phyloP scores from a whole-genome alignment of 306 rosid species.

The Cucumis cinereus region DNA sequence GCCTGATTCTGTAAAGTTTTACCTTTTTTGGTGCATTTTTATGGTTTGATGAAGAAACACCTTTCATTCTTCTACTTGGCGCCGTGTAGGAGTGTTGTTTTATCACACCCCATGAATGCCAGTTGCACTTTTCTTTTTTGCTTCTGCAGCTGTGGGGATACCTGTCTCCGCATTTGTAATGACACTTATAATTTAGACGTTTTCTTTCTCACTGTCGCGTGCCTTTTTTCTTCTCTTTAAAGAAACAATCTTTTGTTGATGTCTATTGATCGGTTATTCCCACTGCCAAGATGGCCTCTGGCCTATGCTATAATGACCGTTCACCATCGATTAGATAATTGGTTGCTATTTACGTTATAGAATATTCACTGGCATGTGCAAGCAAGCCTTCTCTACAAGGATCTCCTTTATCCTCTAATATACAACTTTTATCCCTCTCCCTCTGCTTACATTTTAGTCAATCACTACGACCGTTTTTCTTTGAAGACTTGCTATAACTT shows the following conservation, averaged over 20 bases:
- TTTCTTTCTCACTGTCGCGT: neutral
- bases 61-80: neutral
- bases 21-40: neutral
- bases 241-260: slow-evolving; percentile 1
- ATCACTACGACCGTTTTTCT: neutral
- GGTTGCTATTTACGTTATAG: neutral
- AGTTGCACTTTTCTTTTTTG: neutral
- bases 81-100: neutral
- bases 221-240: neutral
- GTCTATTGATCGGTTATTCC: neutral
- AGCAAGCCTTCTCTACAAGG: neutral
- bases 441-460: too few relatives aligned
- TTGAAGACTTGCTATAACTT: neutral
- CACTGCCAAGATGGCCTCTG: neutral
- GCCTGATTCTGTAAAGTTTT: neutral
- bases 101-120: neutral
- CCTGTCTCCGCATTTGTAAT: neutral
- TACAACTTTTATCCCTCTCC: neutral
- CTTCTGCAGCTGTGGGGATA: neutral
- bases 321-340: neutral
- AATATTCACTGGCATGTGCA: neutral
- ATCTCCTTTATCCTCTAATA: neutral
- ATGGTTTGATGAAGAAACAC: neutral
- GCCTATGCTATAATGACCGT: neutral
- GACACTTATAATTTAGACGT: neutral